Evolutionary conservation across 495 filamentous ascomycete genomes (phyloP).

Genomic region (Hyaloscypha finlandica): DNA sequence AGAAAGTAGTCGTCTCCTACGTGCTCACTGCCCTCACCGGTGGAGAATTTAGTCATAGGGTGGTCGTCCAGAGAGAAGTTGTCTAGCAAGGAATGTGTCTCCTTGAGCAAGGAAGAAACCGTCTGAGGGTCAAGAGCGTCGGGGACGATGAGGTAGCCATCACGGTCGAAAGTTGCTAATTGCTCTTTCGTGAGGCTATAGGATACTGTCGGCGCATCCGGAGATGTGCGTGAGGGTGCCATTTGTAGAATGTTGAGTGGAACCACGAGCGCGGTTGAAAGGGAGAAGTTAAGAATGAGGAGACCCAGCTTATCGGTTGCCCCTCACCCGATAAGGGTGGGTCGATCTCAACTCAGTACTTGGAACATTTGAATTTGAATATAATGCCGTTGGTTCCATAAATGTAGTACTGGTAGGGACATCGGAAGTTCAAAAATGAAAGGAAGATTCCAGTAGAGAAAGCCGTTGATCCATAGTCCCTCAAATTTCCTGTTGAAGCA

Average conservation of each 20-base stretch:
- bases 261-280: background rate
- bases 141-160: slow-evolving; percentile 91
- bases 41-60: slow-evolving; percentile 91
- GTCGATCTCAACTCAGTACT: no score
- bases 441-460: no score
- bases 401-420: no score
- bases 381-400: no score
- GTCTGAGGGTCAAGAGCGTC: slow-evolving; percentile 67
- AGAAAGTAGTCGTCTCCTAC: slow-evolving; percentile 97
- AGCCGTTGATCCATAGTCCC: background rate
- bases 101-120: slow-evolving; percentile 65
- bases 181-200: slow-evolving; percentile 66
- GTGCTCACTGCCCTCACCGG: slow-evolving; percentile 71
- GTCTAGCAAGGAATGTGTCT: slow-evolving; percentile 73
- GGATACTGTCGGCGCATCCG: background rate
- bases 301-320: background rate
- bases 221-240: slow-evolving; percentile 28
- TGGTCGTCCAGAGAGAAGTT: slow-evolving; percentile 75
- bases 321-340: no score
- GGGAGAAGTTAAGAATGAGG: background rate
- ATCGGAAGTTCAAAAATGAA: no score
- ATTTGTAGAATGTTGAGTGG: slow-evolving; percentile 4
- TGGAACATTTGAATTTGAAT: no score
- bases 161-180: slow-evolving; percentile 67
- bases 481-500: background rate